Base-by-base conservation (phyloP, 108 stramenopile genomes). In the Cylindrotheca closterium region DNA sequence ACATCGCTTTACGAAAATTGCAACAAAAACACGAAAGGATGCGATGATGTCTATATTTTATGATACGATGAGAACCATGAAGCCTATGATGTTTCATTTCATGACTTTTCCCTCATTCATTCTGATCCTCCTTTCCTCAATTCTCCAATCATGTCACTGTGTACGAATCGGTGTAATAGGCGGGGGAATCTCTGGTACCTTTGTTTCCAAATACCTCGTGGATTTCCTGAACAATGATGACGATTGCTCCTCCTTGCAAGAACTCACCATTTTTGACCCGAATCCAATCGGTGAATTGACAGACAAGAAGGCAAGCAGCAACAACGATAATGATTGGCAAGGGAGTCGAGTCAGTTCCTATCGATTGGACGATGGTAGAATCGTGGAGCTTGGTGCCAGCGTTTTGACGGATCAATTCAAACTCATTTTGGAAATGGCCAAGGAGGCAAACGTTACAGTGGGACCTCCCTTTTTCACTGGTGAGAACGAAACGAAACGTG, bases 211-310 rank as follows among this genome's bases (percentile, higher is more conserved):
- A 55, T 92, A 92, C 53, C 70, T 92, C n/a, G 45, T 76, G 1
- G 86, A 89, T n/a, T 88, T 80, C 52, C n/a, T n/a, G n/a, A n/a
- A n/a, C n/a, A n/a, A n/a, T n/a, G 90, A 92, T 57, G 60, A 55
- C 7, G 23, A 78, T 26, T 92, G 90, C 60, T n/a, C n/a, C n/a
- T 54, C 50, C 12, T 19, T 88, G 23, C 77, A 86, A 24, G 57
- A 66, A 23, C 79, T 92, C 47, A 73, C 67, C 26, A 73, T 92
- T 0, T 92, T 75, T 67, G 87, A 88, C 55, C 67, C 85, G n/a
- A 55, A 67, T 15, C 83, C 81, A 8, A 33, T 77, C 0, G 59
- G 68, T 19, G 63, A 65, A 23, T 29, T 34, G 23, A 22, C 32
- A 2, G 27, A 32, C 10, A 58, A 33, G 8, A 22, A 69, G 42